phyloP scores from a whole-genome alignment of 768 basidiomycete species.

The Macrocybe gigantea region DNA sequence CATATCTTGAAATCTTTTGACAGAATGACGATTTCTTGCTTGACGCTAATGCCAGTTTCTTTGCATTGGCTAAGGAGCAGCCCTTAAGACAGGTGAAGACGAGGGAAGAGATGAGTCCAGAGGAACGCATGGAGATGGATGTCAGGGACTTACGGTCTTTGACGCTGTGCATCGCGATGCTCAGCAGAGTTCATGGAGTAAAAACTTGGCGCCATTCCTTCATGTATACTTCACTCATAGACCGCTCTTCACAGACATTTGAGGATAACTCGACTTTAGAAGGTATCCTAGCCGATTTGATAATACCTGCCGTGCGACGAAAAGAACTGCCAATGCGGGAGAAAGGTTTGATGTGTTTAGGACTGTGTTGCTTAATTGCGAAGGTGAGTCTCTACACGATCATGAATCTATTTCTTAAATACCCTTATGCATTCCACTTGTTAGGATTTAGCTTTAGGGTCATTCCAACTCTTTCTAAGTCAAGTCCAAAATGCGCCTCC shows the following conservation, averaged over 20 bases:
- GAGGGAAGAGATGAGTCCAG: slow-evolving; percentile 56
- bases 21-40: slow-evolving; percentile 14
- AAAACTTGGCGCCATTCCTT: slow-evolving; percentile 23
- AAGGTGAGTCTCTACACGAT: slow-evolving; percentile 33
- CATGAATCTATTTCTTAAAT: not conserved
- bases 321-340: slow-evolving; percentile 81
- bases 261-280: slow-evolving; percentile 77
- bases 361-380: slow-evolving; percentile 83
- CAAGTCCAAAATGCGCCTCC: slow-evolving; percentile 77
- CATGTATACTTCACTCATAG: slow-evolving; percentile 3
- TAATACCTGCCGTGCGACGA: slow-evolving; percentile 85
- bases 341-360: slow-evolving; percentile 74
- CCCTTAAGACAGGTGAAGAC: slow-evolving; percentile 31
- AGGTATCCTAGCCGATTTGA: slow-evolving; percentile 78
- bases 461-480: slow-evolving; percentile 80
- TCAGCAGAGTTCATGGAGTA: slow-evolving; percentile 89
- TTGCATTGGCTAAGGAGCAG: slow-evolving; percentile 21
- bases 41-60: slow-evolving; percentile 20
- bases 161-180: slow-evolving; percentile 76
- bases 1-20: not conserved
- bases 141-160: slow-evolving; percentile 79
- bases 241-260: slow-evolving; percentile 51
- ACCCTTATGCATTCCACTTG: not conserved
- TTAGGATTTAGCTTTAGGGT: slow-evolving; percentile 55
- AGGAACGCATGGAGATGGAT: slow-evolving; percentile 62